phyloP scores from a whole-genome alignment of 495 filamentous ascomycete genomes.

The Bacidia rubella region DNA sequence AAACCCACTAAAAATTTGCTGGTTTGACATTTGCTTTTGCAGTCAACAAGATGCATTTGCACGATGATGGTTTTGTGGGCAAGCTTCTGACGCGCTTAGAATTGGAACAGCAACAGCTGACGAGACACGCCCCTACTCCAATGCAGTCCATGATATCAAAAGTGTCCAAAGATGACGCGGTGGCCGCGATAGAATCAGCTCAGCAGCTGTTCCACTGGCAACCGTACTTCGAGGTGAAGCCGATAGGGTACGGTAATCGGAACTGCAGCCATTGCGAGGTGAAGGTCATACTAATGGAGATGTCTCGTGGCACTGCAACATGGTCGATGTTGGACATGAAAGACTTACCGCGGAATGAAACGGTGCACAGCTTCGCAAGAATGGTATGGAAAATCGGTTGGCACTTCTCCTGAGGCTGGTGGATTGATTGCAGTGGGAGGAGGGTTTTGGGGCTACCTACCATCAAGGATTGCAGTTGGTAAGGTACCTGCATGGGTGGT shows the following conservation, averaged over 20 bases:
- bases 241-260: neutral
- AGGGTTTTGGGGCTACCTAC: no score
- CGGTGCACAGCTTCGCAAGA: neutral
- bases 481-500: no score
- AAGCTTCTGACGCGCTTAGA: neutral
- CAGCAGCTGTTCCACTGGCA: conserved; percentile 4
- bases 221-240: neutral
- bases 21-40: conserved; percentile 16
- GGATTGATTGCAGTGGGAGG: no score
- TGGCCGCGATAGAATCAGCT: neutral
- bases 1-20: conserved; percentile 16
- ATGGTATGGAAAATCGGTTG: no score
- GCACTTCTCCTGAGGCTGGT: no score
- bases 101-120: neutral
- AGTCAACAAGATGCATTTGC: conserved; percentile 13
- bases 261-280: neutral
- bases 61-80: neutral
- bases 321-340: neutral
- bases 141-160: neutral
- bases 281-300: neutral
- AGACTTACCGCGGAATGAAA: neutral
- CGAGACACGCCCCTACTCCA: neutral
- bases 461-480: no score
- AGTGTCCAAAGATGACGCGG: neutral
- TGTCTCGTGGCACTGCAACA: conserved; percentile 2